These are phyloP conservation scores for Kernera saxatilis DNA, from an alignment of 345 rosid species.

Conservation along the genomic window DNA sequence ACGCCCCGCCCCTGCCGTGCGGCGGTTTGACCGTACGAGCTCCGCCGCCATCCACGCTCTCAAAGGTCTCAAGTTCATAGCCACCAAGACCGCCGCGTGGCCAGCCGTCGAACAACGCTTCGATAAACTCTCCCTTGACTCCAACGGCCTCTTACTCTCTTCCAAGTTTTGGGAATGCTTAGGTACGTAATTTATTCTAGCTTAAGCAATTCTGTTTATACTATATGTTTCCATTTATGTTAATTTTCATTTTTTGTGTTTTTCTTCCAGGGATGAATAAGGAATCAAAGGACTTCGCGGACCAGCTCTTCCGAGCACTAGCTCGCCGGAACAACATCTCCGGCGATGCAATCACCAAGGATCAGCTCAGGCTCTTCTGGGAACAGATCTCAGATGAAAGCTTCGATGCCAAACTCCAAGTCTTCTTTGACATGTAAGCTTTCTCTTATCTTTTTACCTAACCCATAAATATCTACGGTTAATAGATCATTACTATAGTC, in stretches of 20 bases:
- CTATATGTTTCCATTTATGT: neutral
- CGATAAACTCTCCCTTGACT: slow-evolving; percentile 45
- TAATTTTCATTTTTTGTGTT: neutral
- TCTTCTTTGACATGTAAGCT: slow-evolving; percentile 79
- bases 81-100: slow-evolving; percentile 64
- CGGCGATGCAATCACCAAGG: slow-evolving; percentile 62
- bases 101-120: slow-evolving; percentile 62
- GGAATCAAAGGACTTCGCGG: slow-evolving; percentile 83
- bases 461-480: neutral
- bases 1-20: slow-evolving; percentile 34
- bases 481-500: neutral
- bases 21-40: slow-evolving; percentile 55
- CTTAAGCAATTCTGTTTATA: neutral
- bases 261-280: slow-evolving; percentile 62
- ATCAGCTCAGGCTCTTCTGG: slow-evolving; percentile 67
- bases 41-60: slow-evolving; percentile 76
- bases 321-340: slow-evolving; percentile 55
- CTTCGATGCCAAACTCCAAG: slow-evolving; percentile 84
- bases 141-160: slow-evolving; percentile 51
- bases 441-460: neutral
- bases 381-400: slow-evolving; percentile 79
- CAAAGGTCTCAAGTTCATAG: slow-evolving; percentile 80
- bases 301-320: slow-evolving; percentile 65
- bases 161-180: slow-evolving; percentile 79
- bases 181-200: slow-evolving; percentile 32